Percentiles rank a stretch among this genome's conserved stretches.
phyloP scores from a whole-genome alignment of 768 basidiomycete species.

The Thelephora aurantiotincta region DNA sequence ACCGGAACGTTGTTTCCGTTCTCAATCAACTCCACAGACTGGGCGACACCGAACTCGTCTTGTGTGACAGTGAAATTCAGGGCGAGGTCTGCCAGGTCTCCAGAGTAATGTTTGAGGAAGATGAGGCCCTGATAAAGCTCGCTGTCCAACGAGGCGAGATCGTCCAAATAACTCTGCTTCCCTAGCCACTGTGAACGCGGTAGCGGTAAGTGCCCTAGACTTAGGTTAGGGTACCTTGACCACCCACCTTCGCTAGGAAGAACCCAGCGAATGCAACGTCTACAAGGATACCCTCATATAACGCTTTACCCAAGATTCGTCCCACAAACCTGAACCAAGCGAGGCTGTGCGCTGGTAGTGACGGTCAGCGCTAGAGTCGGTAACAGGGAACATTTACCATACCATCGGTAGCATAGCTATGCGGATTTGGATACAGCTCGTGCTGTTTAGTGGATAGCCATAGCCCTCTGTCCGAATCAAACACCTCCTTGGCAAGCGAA shows the following conservation, averaged over 20 bases:
- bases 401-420: constrained; percentile 83
- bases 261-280: constrained; percentile 93
- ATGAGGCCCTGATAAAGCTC: constrained; percentile 88
- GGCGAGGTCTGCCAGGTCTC: constrained; percentile 76
- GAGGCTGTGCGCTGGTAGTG: constrained; percentile 54
- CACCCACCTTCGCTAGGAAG: constrained; percentile 75
- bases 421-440: constrained; percentile 91
- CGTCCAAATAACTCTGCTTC: constrained; percentile 84
- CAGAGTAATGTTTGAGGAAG: constrained; percentile 84
- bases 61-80: constrained; percentile 81
- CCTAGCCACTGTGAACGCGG: constrained; percentile 61
- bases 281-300: constrained; percentile 92
- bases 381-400: neutral
- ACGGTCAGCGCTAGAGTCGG: constrained; percentile 1
- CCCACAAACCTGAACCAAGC: constrained; percentile 93
- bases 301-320: constrained; percentile 85
- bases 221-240: too few relatives aligned
- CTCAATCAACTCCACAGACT: constrained; percentile 64
- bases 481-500: constrained; percentile 83
- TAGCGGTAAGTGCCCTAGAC: neutral
- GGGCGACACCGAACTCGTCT: constrained; percentile 78
- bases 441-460: constrained; percentile 89
- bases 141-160: constrained; percentile 80
- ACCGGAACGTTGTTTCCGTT: constrained; percentile 75
- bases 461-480: constrained; percentile 86